phyloP scores from a whole-genome alignment of 2,329 filamentous ascomycete species.

The Thelonectria olida region DNA sequence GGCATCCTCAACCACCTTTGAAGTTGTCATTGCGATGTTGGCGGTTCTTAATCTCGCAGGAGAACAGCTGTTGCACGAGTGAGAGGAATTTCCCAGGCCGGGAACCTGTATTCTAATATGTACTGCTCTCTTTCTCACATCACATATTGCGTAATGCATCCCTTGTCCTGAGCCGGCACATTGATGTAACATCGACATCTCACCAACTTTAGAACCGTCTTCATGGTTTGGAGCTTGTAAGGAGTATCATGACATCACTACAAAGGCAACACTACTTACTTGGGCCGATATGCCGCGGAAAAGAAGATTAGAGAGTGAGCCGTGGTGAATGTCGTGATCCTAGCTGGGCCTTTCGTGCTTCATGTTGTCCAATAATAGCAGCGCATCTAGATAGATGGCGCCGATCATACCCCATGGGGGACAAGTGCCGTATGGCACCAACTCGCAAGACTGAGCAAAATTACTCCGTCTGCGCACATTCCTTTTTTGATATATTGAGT shows the following conservation, averaged over 20 bases:
- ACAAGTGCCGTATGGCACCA: no score
- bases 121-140: background rate
- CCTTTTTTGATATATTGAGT: no score
- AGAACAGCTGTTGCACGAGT: background rate
- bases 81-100: background rate
- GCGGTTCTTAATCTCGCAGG: background rate
- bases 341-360: no score
- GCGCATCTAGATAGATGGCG: no score
- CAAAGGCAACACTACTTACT: background rate
- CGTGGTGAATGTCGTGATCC: conserved; percentile 1
- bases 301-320: no score
- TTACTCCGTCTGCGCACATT: no score
- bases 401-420: no score
- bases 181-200: background rate
- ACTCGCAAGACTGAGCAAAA: no score
- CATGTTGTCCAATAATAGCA: no score
- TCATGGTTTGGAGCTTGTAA: background rate
- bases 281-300: no score
- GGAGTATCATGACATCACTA: background rate
- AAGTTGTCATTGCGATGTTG: conserved; percentile 1
- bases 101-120: background rate
- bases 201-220: background rate
- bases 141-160: conserved; percentile 3
- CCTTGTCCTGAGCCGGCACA: background rate
- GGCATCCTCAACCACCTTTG: conserved; percentile 8